Base-by-base conservation (phyloP, 805 yeast species). In the Lipomyces spencermartinsiae region DNA sequence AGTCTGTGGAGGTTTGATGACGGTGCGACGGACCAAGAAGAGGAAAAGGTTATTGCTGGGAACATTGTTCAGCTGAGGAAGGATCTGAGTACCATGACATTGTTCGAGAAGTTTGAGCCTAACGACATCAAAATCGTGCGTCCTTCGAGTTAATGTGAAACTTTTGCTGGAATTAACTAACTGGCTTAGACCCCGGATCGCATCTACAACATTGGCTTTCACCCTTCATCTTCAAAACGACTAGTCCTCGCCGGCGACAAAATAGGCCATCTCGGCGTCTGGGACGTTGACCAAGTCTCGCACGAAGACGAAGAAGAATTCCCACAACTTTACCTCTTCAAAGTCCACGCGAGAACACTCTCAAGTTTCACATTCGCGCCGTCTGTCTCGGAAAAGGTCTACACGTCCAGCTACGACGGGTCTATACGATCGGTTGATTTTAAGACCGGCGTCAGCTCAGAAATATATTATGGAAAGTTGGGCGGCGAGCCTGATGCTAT, bases 201-300 rank as follows among this genome's bases (percentile, higher is more conserved):
- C 67, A 87, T 94, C 76, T 87, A 93, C 0, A 81, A 91, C 1
- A 83, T 93, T 54, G 81, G 83, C 53, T 89, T 92, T 76, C 98
- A 94, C 78, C 97, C 98, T 0, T 79, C 90, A 0, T 76, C 76
- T 0, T 84, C 83, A 0, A 87, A 87, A 68, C 83, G 89, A 71
- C 74, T 94, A 4, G 82, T 93, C 1, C 76, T 91, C 39, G 97
- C 93, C 0, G 98, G 98, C 58, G 99, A 95, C 78, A 91, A 92
- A 12, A 79, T 80, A n/a, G 99, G 99, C 5, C 85, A 87, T 70
- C 79, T 93, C 56, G 98, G 98, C 0, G 83, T 95, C 16, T 94
- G 98, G 98, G 88, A 93, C 57, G 89, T 91, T 7, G 84, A 80
- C 29, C 80, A 78, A 9, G 85, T 84, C 6, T 79, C 78, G 8